Percentiles rank a stretch among this genome's conserved stretches.
Evolutionary conservation across 176 grass and related monocot genomes (phyloP).

Genomic region (Triticum timopheevii): DNA sequence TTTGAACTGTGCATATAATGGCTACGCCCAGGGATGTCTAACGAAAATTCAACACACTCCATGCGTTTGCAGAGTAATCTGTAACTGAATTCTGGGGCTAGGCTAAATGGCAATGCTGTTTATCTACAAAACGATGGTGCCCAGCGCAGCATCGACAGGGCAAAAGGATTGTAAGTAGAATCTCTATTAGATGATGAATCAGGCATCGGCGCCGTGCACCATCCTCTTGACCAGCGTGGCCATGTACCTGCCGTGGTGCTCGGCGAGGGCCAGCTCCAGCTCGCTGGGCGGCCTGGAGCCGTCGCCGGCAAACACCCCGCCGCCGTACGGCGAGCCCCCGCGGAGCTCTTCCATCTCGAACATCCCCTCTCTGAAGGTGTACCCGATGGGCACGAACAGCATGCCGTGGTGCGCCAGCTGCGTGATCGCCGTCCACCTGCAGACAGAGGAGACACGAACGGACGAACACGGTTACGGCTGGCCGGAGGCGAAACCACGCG

Average conservation of each 20-base stretch:
- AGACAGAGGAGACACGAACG: background rate
- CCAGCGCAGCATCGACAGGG: too few species aligned
- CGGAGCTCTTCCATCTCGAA: slow-evolving; percentile 54
- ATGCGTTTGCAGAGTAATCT: background rate
- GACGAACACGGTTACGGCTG: background rate
- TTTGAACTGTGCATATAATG: too few species aligned
- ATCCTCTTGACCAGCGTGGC: slow-evolving; percentile 53
- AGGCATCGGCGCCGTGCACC: slow-evolving; percentile 17
- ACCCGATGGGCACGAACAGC: slow-evolving; percentile 63
- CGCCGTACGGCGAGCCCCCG: slow-evolving; percentile 60
- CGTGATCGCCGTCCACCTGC: slow-evolving; percentile 62
- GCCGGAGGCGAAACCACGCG: background rate
- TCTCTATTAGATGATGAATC: background rate
- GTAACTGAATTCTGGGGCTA: background rate
- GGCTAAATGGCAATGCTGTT: background rate
- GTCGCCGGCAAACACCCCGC: slow-evolving; percentile 52
- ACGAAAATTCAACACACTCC: background rate
- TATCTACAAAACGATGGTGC: background rate
- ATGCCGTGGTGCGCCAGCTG: slow-evolving; percentile 66
- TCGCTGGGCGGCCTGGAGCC: slow-evolving; percentile 47
- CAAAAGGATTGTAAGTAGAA: background rate
- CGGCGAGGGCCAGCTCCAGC: slow-evolving; percentile 51
- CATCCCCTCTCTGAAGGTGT: slow-evolving; percentile 59
- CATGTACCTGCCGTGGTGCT: slow-evolving; percentile 73
- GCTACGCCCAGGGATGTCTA: too few species aligned